A percentile compares a stretch with the other conserved stretches of the same genome.
Conservation (phyloP, 2,329 filamentous ascomycete species). For the Botrytis paeoniae region DNA sequence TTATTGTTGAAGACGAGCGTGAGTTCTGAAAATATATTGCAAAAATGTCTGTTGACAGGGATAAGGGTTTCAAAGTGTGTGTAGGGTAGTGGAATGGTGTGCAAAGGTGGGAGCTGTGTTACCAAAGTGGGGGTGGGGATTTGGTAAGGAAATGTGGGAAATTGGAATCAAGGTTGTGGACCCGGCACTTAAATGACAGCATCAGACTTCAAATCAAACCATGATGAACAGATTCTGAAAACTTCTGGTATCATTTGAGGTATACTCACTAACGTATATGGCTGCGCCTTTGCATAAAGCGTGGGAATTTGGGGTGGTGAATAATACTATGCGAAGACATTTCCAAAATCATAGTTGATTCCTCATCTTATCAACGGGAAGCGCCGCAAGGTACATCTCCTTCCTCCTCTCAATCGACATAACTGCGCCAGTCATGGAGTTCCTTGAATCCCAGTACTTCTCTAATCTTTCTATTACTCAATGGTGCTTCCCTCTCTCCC, state of each 20-base stretch:
- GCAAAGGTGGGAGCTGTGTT: too few relatives aligned
- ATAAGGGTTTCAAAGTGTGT: too few relatives aligned
- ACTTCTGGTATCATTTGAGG: not conserved
- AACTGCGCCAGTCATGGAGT: not conserved
- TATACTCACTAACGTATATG: not conserved
- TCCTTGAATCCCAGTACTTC: not conserved
- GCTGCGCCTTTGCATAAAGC: not conserved
- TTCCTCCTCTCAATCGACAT: not conserved
- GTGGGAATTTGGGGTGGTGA: not conserved
- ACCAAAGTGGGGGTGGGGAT: too few relatives aligned
- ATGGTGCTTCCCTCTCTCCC: not conserved
- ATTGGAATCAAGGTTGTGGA: not conserved
- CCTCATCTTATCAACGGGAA: not conserved
- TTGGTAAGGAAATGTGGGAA: not conserved
- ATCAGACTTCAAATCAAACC: not conserved
- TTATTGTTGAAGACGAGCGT: fast-evolving
- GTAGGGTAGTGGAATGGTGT: too few relatives aligned
- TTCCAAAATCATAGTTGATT: not conserved
- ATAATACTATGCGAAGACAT: not conserved
- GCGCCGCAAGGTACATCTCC: fast-evolving
- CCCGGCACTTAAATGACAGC: not conserved
- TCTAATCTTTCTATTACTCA: not conserved
- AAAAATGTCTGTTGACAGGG: too few relatives aligned
- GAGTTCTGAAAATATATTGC: too few relatives aligned
- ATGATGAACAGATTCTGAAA: not conserved